Conservation (phyloP, 805 yeast genomes). For the Candida maltosa region DNA sequence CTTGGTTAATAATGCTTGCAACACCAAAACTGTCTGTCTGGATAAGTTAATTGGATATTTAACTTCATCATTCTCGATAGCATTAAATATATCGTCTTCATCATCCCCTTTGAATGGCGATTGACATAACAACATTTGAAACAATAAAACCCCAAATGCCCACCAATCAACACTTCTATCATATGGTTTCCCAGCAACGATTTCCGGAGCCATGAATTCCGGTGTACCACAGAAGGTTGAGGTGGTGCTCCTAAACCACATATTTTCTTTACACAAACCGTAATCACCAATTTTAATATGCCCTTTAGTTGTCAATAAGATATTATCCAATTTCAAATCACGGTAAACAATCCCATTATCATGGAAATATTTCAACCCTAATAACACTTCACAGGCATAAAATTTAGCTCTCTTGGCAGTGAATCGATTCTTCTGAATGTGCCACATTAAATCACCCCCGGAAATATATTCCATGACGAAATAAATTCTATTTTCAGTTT, state of each 20-base stretch:
- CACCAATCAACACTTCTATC: constrained; percentile 98
- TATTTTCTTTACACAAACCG: constrained; percentile 92
- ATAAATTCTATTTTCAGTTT: constrained; percentile 94
- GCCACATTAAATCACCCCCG: constrained; percentile 99
- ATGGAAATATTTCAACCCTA: constrained; percentile 90
- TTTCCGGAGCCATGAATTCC: constrained; percentile 99
- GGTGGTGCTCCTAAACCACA: constrained; percentile 83
- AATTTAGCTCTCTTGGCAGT: constrained; percentile 91
- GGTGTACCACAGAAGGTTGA: constrained; percentile 99
- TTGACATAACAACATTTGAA: constrained; percentile 94
- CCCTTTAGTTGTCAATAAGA: constrained; percentile 82
- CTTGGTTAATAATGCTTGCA: constrained; percentile 86
- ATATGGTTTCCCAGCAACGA: constrained; percentile 86
- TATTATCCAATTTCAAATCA: constrained; percentile 93
- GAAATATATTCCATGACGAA: constrained; percentile 98
- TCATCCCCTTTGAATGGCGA: constrained; percentile 97
- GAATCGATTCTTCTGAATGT: constrained; percentile 88
- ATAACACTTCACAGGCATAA: constrained; percentile 92
- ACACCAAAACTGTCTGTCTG: constrained; percentile 88
- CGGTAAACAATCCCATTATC: constrained; percentile 95
- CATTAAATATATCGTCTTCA: constrained; percentile 95
- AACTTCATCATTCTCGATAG: constrained; percentile 94
- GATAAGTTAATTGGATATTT: constrained; percentile 97
- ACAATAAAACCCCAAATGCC: constrained; percentile 96
- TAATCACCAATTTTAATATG: constrained; percentile 97